Evolutionary conservation across 2,329 filamentous ascomycete genomes (phyloP).

Genomic region (Arthrobotrys entomopaga): DNA sequence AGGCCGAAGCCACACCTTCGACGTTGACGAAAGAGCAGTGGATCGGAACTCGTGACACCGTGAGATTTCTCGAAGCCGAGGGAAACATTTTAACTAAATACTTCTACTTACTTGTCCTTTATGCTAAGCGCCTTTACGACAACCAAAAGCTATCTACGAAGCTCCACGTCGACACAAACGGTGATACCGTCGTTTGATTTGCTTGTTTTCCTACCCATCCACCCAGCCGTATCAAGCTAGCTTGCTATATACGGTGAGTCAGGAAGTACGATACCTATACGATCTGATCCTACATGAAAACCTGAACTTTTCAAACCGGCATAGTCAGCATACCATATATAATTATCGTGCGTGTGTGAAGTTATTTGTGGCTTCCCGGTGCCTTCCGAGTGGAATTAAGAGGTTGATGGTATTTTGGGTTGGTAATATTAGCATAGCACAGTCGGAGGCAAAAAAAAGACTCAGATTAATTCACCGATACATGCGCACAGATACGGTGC

Average conservation of each 20-base stretch:
- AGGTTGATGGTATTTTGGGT: neutral
- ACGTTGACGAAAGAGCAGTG: slow-evolving; percentile 29
- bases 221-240: neutral
- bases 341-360: neutral
- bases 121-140: slow-evolving; percentile 2
- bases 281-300: slow-evolving; percentile 38
- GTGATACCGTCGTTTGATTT: slow-evolving; percentile 27
- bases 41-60: slow-evolving; percentile 16
- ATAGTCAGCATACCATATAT: neutral
- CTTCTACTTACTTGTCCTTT: neutral
- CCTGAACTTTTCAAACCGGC: neutral
- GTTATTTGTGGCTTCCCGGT: slow-evolving; percentile 14
- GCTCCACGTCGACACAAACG: slow-evolving; percentile 36
- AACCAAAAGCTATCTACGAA: neutral
- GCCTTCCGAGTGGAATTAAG: slow-evolving; percentile 6
- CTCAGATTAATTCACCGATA: slow-evolving; percentile 10
- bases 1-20: slow-evolving; percentile 29
- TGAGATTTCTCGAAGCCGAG: slow-evolving; percentile 11
- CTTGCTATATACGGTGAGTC: too few species aligned
- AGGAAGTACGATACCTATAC: slow-evolving; percentile 7
- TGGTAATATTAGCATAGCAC: slow-evolving; percentile 14
- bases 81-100: neutral
- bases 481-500: neutral
- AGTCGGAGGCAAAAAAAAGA: neutral
- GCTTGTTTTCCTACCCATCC: neutral